Base-by-base conservation (phyloP, 2,329 filamentous ascomycete genomes). In the Alternaria sp. region DNA sequence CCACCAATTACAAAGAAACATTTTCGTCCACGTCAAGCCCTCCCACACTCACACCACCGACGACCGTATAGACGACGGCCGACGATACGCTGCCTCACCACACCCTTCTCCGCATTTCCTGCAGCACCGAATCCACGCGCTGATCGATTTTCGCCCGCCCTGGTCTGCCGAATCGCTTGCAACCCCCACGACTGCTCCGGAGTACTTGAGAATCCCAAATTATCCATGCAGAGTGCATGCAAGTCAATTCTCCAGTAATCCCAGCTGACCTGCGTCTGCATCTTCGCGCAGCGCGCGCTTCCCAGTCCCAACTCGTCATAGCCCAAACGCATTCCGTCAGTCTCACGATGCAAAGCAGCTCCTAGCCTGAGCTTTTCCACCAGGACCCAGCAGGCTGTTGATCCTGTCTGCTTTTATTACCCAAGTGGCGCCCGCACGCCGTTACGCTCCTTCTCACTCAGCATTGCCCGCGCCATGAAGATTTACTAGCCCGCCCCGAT, bases 211-310 rank as follows among this genome's bases (percentile, higher is more conserved):
- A 25, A 64, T 62, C 68, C 62, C 65, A 63, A 63, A 62, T 57
- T 58, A 61, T 58, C 59, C 62, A 61, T 62, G 65, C 66, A 53
- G 40, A 57, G 55, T 65, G 66, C 67, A 65, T 67, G 66, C 64
- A 64, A 48, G 62, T 62, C 58, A 49, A 60, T 45, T 59, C 53
- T 57, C 54, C 49, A 43, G 49, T 58, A 58, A 61, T 61, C 60
- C 60, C 69, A 72, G 68, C 69, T 72, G 69, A 72, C 69, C 68
- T 63, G 68, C 63, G 59, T 51, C 54, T 67, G 59, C 64, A 56
- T 50, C 60, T 61, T 69, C 71, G 70, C 71, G 67, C 72, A 72
- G 71, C 71, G 72, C 71, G 73, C 74, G 72, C 73, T 69, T 71
- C 68, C 65, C 62, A 62, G 65, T 65, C 67, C 68, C 63, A 58